phyloP scores from a whole-genome alignment of 2,329 filamentous ascomycete species.

The Fonsecaea monophora region DNA sequence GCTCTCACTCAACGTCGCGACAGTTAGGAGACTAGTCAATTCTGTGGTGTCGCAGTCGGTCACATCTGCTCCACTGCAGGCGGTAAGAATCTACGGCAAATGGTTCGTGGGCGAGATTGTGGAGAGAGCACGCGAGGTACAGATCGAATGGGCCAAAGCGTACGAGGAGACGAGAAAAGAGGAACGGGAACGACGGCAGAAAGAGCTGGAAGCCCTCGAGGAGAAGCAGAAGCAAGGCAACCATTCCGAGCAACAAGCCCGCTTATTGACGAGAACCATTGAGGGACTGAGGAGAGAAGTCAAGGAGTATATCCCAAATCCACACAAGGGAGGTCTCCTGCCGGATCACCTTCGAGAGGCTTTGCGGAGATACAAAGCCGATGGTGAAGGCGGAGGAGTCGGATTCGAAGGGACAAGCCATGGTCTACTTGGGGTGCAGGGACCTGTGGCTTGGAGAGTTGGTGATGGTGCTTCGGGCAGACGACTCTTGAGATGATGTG shows the following conservation, averaged over 20 bases:
- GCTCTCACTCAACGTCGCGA: constrained; percentile 54
- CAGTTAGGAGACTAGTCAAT: constrained; percentile 65
- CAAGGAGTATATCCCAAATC: constrained; percentile 47
- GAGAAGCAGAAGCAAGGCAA: constrained; percentile 44
- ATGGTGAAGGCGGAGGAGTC: constrained; percentile 56
- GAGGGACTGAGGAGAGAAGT: constrained; percentile 43
- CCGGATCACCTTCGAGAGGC: constrained; percentile 59
- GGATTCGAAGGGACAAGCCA: constrained; percentile 57
- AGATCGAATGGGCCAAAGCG: constrained; percentile 59
- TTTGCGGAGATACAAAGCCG: constrained; percentile 56
- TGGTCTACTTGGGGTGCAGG: constrained; percentile 52
- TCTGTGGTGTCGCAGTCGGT: constrained; percentile 72
- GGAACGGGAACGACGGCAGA: constrained; percentile 64
- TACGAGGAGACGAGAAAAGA: constrained; percentile 60
- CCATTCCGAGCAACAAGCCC: constrained; percentile 34
- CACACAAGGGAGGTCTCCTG: constrained; percentile 55
- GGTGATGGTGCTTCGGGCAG: constrained; percentile 47
- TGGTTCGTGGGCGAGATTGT: constrained; percentile 71
- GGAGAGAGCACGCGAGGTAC: constrained; percentile 69
- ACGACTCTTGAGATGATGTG: constrained; percentile 52
- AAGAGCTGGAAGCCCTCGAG: constrained; percentile 57
- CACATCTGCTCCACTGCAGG: constrained; percentile 67
- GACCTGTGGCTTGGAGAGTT: constrained; percentile 51
- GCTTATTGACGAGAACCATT: constrained; percentile 37
- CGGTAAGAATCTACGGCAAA: constrained; percentile 70